A percentile compares a stretch with the other conserved stretches of the same genome.
These are phyloP conservation scores for Heliamphora pulchella DNA, from an alignment of 179 eudicot species.

Conservation along the genomic window DNA sequence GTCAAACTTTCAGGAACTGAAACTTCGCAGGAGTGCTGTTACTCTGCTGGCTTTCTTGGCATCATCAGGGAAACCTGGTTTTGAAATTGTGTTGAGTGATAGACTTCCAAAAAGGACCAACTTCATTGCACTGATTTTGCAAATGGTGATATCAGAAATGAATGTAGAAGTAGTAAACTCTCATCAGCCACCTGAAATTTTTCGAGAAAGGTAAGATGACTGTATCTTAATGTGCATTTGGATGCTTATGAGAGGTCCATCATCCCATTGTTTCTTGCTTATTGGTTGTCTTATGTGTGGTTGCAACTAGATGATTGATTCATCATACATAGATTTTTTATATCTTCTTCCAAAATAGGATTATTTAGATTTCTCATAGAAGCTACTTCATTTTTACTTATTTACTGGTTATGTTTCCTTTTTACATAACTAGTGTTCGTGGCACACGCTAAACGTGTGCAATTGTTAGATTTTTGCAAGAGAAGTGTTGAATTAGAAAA, in stretches of 20 bases:
- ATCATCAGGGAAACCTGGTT: conserved; percentile 58
- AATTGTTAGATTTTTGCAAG: too few species aligned
- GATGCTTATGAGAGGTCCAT: not conserved
- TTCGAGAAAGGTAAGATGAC: conserved; percentile 51
- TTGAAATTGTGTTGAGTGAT: conserved; percentile 53
- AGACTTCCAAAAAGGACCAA: conserved; percentile 38
- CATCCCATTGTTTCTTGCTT: not conserved
- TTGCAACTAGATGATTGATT: not conserved
- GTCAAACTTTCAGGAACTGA: conserved; percentile 47
- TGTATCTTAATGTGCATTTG: not conserved
- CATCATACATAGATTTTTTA: not conserved
- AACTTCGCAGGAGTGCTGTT: conserved; percentile 53
- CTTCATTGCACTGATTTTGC: conserved; percentile 50
- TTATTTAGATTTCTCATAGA: not conserved
- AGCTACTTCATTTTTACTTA: not conserved
- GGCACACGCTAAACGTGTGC: too few species aligned
- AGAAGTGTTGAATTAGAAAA: too few species aligned
- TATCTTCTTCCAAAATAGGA: not conserved
- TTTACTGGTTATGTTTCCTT: not conserved
- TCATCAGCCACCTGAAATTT: conserved; percentile 37
- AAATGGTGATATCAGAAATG: conserved; percentile 52
- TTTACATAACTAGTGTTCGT: not conserved
- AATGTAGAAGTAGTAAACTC: conserved; percentile 49
- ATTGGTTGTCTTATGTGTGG: not conserved
- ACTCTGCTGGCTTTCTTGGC: conserved; percentile 63